A percentile compares a stretch with the other conserved stretches of the same genome.
Conservation (phyloP, 2,329 filamentous ascomycete genomes). For the Apiospora koreana region DNA sequence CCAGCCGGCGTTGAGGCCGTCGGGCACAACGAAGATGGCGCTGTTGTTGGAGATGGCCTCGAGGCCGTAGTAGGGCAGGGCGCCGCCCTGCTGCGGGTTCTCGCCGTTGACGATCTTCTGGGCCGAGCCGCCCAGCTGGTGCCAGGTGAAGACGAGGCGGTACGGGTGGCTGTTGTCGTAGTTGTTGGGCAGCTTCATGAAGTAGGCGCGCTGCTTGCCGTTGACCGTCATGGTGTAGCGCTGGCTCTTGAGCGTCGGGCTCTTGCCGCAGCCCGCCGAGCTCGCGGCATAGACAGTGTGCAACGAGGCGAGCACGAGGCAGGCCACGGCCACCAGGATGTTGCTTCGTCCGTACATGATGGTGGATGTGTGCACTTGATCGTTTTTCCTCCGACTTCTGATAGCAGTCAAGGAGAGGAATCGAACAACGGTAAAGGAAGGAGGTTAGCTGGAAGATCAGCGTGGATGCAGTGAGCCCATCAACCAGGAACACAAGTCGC, state of each 20-base stretch:
- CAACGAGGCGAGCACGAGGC: slow-evolving; percentile 10
- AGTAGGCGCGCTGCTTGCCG: slow-evolving; percentile 33
- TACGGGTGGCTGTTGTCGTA: slow-evolving; percentile 38
- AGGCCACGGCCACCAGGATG: slow-evolving; percentile 1
- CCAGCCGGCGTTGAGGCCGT: slow-evolving; percentile 36
- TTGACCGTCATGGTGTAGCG: slow-evolving; percentile 30
- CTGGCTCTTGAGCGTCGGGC: slow-evolving; percentile 21
- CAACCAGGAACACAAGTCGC: not conserved
- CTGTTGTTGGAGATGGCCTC: slow-evolving; percentile 25
- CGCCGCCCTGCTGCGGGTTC: slow-evolving; percentile 21
- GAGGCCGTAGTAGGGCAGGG: slow-evolving; percentile 36
- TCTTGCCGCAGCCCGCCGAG: slow-evolving; percentile 27
- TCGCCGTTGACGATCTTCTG: slow-evolving; percentile 31
- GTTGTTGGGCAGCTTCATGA: slow-evolving; percentile 32
- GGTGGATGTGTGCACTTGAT: not conserved
- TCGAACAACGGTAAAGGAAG: not conserved
- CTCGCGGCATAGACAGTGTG: slow-evolving; percentile 14
- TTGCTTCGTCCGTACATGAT: slow-evolving; percentile 11
- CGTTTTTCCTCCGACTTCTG: too few relatives aligned
- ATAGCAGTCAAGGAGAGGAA: not conserved
- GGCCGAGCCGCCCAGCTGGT: slow-evolving; percentile 37
- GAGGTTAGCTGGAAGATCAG: not conserved
- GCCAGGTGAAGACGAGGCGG: slow-evolving; percentile 39
- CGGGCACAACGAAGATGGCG: slow-evolving; percentile 38
- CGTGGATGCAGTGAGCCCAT: not conserved